Conservation (phyloP, 2,329 filamentous ascomycete species). For the Aspergillus cejpii region DNA sequence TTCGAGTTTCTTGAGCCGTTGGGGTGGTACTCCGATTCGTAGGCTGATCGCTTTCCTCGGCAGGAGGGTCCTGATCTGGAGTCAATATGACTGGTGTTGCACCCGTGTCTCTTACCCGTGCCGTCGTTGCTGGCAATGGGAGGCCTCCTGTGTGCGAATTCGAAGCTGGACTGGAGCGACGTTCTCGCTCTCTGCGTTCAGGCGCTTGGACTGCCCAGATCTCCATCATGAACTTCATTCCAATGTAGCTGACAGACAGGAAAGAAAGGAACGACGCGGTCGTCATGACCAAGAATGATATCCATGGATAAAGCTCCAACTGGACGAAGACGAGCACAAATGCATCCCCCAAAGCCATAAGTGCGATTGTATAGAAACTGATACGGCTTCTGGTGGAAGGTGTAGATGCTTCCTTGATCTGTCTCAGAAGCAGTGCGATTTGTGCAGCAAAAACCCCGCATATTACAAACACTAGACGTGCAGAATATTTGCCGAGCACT, state of each 20-base stretch:
- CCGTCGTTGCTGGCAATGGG: conserved; percentile 48
- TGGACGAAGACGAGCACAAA: conserved; percentile 53
- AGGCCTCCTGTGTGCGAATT: conserved; percentile 34
- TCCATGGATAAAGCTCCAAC: conserved; percentile 50
- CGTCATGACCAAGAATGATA: conserved; percentile 51
- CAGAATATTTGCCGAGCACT: conserved; percentile 47
- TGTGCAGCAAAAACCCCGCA: conserved; percentile 47
- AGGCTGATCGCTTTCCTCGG: conserved; percentile 30
- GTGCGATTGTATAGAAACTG: conserved; percentile 58
- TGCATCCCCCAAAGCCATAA: conserved; percentile 56
- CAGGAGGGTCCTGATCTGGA: conserved; percentile 51
- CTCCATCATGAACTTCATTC: conserved; percentile 60
- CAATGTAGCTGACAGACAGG: conserved; percentile 55
- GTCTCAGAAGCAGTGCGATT: conserved; percentile 51
- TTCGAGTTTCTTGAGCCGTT: conserved; percentile 32
- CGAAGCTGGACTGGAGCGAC: conserved; percentile 20
- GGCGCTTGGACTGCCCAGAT: conserved; percentile 58
- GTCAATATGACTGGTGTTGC: conserved; percentile 53
- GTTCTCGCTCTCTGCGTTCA: conserved; percentile 34
- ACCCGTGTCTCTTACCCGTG: conserved; percentile 40
- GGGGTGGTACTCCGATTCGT: conserved; percentile 31
- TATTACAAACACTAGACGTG: conserved; percentile 50
- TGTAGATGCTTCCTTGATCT: conserved; percentile 59
- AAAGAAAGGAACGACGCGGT: conserved; percentile 54
- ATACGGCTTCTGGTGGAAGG: conserved; percentile 58